Conservation (phyloP, 352 stramenopile species). For the Thraustochytrium sp. region DNA sequence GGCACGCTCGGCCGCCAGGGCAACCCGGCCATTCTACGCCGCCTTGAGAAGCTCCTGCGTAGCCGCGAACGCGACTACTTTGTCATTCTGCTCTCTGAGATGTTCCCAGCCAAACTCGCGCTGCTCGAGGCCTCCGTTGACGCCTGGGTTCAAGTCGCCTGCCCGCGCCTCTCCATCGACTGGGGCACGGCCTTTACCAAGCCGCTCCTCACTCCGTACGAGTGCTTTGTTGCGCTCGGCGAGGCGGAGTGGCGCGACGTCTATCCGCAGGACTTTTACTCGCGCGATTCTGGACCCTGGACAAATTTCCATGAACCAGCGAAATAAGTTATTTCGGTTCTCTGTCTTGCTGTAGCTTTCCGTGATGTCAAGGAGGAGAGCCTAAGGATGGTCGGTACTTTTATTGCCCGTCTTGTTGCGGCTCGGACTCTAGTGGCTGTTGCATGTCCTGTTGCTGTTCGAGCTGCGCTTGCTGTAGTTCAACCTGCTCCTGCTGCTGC, state of each 20-base stretch:
- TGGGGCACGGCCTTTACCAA: slow-evolving; percentile 95
- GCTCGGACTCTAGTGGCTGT: too few relatives aligned
- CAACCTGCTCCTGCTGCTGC: too few relatives aligned
- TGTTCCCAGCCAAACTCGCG: slow-evolving; percentile 83
- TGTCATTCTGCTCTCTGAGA: slow-evolving; percentile 91
- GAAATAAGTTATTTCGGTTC: too few relatives aligned
- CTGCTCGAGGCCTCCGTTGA: slow-evolving; percentile 75
- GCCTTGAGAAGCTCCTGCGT: slow-evolving; percentile 77
- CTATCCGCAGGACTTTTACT: slow-evolving; percentile 99
- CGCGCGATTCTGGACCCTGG: slow-evolving; percentile 87
- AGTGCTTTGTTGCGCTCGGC: slow-evolving; percentile 89
- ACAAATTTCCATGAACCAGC: slow-evolving; percentile 93
- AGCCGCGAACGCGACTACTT: slow-evolving; percentile 81
- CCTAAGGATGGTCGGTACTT: too few relatives aligned
- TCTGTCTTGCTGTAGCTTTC: neutral
- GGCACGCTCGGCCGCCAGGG: slow-evolving; percentile 97
- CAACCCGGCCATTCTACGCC: slow-evolving; percentile 90
- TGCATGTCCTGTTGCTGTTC: too few relatives aligned
- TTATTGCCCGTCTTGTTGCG: too few relatives aligned
- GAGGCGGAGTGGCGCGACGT: slow-evolving; percentile 65
- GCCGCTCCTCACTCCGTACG: slow-evolving; percentile 92
- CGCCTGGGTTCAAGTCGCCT: slow-evolving; percentile 98
- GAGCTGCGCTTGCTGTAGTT: too few relatives aligned
- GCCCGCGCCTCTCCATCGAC: slow-evolving; percentile 94
- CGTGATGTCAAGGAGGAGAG: neutral